phyloP scores from a whole-genome alignment of 345 rosid genomes.

The Trapa incisa region DNA sequence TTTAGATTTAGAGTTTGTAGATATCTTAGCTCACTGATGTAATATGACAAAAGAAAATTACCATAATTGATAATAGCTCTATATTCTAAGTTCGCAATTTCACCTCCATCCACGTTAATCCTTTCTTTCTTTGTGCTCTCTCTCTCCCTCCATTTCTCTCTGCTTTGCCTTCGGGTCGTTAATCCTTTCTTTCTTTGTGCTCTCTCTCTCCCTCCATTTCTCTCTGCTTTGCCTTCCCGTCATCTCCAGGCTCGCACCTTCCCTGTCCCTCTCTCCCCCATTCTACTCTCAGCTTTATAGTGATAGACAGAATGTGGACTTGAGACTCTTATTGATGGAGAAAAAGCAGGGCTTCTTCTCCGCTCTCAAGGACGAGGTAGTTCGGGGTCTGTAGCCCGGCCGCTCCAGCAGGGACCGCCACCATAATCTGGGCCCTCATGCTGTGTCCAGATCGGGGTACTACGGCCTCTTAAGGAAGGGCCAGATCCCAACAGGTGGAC shows the following conservation, averaged over 20 bases:
- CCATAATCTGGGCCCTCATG: conserved; percentile 13
- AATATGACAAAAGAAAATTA: no score
- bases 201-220: neutral
- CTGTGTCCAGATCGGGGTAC: conserved; percentile 41
- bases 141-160: no score
- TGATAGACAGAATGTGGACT: neutral
- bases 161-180: no score
- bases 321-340: conserved; percentile 36
- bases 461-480: conserved; percentile 58
- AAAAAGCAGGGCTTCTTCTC: conserved; percentile 70
- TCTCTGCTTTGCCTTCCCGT: neutral
- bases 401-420: conserved; percentile 23
- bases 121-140: neutral
- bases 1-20: no score
- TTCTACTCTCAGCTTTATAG: neutral
- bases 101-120: no score
- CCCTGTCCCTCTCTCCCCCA: no score
- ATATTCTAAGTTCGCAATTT: no score
- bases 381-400: conserved; percentile 52
- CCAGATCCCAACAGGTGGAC: conserved; percentile 41
- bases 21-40: no score
- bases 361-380: conserved; percentile 33
- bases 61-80: no score
- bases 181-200: neutral
- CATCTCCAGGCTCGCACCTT: no score